Base-by-base conservation (phyloP, 352 stramenopile species). In the Phytophthora sojae region DNA sequence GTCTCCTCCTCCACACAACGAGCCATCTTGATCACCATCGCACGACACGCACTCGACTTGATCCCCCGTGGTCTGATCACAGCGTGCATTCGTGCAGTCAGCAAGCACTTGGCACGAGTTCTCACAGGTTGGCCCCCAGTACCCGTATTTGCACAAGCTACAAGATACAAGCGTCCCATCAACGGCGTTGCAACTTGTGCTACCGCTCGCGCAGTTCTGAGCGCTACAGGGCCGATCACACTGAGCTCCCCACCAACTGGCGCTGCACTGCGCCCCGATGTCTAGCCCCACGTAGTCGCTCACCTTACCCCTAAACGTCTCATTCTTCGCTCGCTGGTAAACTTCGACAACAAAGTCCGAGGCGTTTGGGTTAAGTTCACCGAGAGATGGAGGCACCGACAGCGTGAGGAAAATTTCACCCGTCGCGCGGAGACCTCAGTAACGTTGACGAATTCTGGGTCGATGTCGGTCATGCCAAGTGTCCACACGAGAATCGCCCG, bases 391-490 rank as follows among this genome's bases (percentile, higher is more conserved):
- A 6, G 69, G 69, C 1, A 76, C 69, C 1, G 69, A 69, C 23
- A 76, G 15, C 15, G 39, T 63, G 19, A 76, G 6, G 50, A 19
- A 51, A 19, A 76, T 73, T 30, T 64, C 69, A 25, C 69, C 69
- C 5, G 58, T 70, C 6, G 6, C 9, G 21, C 26, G 37, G 69
- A 76, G 7, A 70, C 19, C n/a, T 30, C 57, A 3, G 64, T 66
- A 30, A 73, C 66, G 19, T 76, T 76, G 15, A 76, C 64, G 19
- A 76, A 76, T 11, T 62, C 58, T 1, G 59, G 42, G 14, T 66
- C 69, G 23, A 76, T 69, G n/a, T 76, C 69, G 30, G 57, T 69
- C 64, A 76, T 69, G n/a, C 54, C 69, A 23, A 76, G 57, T 4
- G 49, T 23, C 69, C 69, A 73, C 12, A 29, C 56, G 29, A 73